Evolutionary conservation across 1,284 basidiomycete species (phyloP).

Genomic region (Jaminaea rosea): DNA sequence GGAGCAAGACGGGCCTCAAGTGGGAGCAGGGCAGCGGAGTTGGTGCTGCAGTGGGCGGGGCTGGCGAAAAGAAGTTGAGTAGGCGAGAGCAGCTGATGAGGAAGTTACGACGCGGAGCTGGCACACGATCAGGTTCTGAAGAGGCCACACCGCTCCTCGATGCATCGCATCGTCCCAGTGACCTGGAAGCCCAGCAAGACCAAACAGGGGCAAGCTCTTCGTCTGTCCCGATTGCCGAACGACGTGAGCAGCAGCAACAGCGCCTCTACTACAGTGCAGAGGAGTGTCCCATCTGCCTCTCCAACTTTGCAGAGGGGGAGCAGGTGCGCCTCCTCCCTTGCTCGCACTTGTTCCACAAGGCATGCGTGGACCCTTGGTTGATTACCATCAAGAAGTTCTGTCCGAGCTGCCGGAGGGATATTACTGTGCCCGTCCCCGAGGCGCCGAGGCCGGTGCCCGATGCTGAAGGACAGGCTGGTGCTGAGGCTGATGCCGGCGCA

Average conservation of each 20-base stretch:
- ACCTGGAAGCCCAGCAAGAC: background rate
- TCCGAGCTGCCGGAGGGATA: conserved; percentile 46
- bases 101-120: too few relatives aligned
- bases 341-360: conserved; percentile 41
- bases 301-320: conserved; percentile 42
- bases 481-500: background rate
- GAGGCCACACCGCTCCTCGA: background rate
- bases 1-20: conserved; percentile 22
- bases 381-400: conserved; percentile 39
- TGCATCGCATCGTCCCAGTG: background rate
- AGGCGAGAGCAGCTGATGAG: too few relatives aligned
- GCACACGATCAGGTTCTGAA: too few relatives aligned
- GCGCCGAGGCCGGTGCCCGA: conserved; percentile 5
- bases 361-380: conserved; percentile 45
- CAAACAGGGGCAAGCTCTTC: too few relatives aligned
- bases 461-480: background rate
- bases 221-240: too few relatives aligned
- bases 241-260: too few relatives aligned
- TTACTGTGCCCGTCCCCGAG: conserved; percentile 27
- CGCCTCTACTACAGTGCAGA: conserved; percentile 14
- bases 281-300: conserved; percentile 44
- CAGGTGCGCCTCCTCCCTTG: conserved; percentile 41
- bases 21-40: conserved; percentile 41
- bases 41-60: too few relatives aligned
- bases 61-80: too few relatives aligned